These are phyloP conservation scores for Pythium insidiosum DNA, from an alignment of 352 stramenopile genomes.

Conservation along the genomic window DNA sequence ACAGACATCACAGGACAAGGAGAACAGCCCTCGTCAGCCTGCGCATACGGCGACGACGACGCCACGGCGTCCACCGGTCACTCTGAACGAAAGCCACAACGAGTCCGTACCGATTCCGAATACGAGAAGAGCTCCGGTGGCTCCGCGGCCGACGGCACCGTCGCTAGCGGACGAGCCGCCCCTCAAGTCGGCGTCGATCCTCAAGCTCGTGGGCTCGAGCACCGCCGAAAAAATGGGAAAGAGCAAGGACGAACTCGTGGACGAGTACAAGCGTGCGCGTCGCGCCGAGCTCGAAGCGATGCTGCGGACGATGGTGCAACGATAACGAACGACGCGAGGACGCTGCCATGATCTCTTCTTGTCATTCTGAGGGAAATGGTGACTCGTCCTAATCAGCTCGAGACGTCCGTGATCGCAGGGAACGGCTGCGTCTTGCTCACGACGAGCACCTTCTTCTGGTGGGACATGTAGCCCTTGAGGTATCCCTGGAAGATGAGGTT, in stretches of 20 bases:
- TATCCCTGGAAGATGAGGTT: conserved; percentile 97
- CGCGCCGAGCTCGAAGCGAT: conserved; percentile 55
- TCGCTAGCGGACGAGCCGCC: too few relatives aligned
- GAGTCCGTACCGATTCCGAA: too few relatives aligned
- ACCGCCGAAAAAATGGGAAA: conserved; percentile 25
- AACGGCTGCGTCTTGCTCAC: conserved; percentile 94
- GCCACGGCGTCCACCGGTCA: too few relatives aligned
- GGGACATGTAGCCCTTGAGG: conserved; percentile 96
- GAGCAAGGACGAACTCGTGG: conserved; percentile 41
- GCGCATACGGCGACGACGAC: too few relatives aligned
- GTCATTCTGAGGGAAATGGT: too few relatives aligned
- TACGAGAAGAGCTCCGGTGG: too few relatives aligned
- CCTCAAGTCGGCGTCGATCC: conserved; percentile 36
- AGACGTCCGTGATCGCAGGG: conserved; percentile 75
- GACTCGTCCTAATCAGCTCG: too few relatives aligned
- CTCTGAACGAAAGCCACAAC: too few relatives aligned
- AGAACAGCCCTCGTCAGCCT: conserved; percentile 7
- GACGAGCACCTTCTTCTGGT: conserved; percentile 94
- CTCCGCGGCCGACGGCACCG: too few relatives aligned
- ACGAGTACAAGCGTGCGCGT: conserved; percentile 59
- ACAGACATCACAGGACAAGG: conserved; percentile 8
- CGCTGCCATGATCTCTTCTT: too few relatives aligned
- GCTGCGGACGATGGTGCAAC: conserved; percentile 53
- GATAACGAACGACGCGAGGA: too few relatives aligned
- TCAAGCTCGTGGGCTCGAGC: conserved; percentile 37